Conservation (phyloP, 305 asterid genomes). For the Fraxinus sp. region DNA sequence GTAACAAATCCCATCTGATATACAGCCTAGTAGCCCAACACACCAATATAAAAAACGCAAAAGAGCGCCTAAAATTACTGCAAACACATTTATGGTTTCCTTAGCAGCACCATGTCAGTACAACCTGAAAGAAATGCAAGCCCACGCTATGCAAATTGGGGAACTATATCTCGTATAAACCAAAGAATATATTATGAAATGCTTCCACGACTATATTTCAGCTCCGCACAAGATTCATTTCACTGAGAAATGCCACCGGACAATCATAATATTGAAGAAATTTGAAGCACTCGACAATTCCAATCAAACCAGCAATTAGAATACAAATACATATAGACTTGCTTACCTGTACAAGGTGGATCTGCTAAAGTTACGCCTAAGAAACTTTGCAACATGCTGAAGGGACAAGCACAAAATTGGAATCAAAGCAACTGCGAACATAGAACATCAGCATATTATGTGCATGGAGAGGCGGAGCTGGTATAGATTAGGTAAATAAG, state of each 20-base stretch:
- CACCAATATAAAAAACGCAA: background rate
- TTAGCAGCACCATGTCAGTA: background rate
- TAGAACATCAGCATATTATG: constrained; percentile 12
- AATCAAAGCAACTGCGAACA: constrained; percentile 73
- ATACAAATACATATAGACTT: constrained; percentile 1
- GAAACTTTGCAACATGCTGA: constrained; percentile 83
- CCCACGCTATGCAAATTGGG: background rate
- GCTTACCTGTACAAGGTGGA: constrained; percentile 83
- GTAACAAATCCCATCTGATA: background rate
- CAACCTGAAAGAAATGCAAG: background rate
- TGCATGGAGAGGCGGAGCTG: constrained; percentile 10
- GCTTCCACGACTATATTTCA: background rate
- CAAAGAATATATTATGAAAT: background rate
- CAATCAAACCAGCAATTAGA: background rate
- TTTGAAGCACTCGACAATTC: background rate
- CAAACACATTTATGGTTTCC: background rate
- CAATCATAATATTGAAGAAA: background rate
- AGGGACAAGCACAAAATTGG: constrained; percentile 77
- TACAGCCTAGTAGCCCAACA: background rate
- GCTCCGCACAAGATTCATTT: background rate
- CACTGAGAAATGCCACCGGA: background rate
- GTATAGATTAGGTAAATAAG: constrained; percentile 1
- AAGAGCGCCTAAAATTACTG: background rate
- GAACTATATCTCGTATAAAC: background rate
- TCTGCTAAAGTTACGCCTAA: constrained; percentile 80